Percentiles rank a stretch among this genome's conserved stretches.
Evolutionary conservation across 371 early-diverging fungal species (phyloP).

Genomic region (Mortierella sp.): DNA sequence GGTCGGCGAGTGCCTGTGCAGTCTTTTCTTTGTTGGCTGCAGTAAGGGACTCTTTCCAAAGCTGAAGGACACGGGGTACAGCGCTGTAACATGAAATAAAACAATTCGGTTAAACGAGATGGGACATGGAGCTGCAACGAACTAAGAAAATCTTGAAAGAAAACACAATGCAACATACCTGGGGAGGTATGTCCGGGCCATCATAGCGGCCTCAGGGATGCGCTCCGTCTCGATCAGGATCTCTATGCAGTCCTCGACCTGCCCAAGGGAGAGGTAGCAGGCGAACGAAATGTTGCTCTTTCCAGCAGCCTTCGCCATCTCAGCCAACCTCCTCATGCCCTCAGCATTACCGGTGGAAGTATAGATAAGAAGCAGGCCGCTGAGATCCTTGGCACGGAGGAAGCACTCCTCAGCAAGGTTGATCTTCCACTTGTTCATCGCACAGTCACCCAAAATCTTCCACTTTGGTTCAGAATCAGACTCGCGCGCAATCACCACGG

Average conservation of each 20-base stretch:
- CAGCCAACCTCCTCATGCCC: constrained; percentile 82
- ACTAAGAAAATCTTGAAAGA: too few species aligned
- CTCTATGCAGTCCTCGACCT: constrained; percentile 82
- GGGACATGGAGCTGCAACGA: neutral
- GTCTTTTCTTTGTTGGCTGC: constrained; percentile 79
- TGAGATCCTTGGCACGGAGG: constrained; percentile 86
- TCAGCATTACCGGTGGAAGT: constrained; percentile 85
- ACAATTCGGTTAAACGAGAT: neutral
- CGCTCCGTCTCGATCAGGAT: constrained; percentile 88
- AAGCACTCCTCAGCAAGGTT: constrained; percentile 93
- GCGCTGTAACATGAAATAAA: constrained; percentile 60
- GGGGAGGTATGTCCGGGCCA: constrained; percentile 94
- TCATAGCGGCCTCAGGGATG: constrained; percentile 95
- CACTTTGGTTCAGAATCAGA: constrained; percentile 89
- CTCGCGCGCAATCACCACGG: constrained; percentile 86
- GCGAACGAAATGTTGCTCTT: constrained; percentile 93
- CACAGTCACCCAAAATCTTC: constrained; percentile 92
- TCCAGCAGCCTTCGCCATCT: constrained; percentile 80
- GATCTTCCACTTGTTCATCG: constrained; percentile 87
- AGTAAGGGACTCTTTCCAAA: constrained; percentile 84
- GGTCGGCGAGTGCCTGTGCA: constrained; percentile 92
- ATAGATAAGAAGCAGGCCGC: constrained; percentile 90
- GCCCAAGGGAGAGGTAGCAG: constrained; percentile 80
- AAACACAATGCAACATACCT: constrained; percentile 59
- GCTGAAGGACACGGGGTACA: constrained; percentile 75